These are phyloP conservation scores for Leptomonas pyrrhocoris DNA, from an alignment of 208 protist species.

Conservation along the genomic window DNA sequence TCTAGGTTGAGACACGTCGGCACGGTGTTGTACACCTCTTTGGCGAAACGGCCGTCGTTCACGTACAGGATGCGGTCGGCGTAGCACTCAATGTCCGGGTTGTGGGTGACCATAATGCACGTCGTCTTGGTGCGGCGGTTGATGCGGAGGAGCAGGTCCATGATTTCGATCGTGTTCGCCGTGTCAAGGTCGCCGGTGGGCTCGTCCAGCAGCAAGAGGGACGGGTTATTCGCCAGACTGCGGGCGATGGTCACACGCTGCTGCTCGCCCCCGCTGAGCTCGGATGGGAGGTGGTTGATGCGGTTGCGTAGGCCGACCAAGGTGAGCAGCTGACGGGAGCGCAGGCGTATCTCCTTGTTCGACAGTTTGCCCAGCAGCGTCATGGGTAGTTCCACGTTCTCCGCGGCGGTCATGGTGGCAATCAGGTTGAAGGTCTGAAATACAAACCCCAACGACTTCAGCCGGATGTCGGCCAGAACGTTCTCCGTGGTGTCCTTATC, in stretches of 20 bases:
- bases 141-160: constrained; percentile 96
- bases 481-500: constrained; percentile 67
- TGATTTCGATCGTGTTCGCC: constrained; percentile 95
- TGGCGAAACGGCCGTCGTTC: constrained; percentile 88
- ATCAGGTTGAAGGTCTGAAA: constrained; percentile 99
- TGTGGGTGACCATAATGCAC: constrained; percentile 97
- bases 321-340: constrained; percentile 86
- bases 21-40: constrained; percentile 88
- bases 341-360: constrained; percentile 75
- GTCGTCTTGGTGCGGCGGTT: constrained; percentile 94
- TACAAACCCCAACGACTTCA: constrained; percentile 95
- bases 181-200: constrained; percentile 97
- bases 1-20: constrained; percentile 81
- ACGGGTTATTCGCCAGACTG: constrained; percentile 94
- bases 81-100: constrained; percentile 98
- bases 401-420: constrained; percentile 95
- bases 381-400: constrained; percentile 98
- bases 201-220: constrained; percentile 96
- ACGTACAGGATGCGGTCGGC: constrained; percentile 97
- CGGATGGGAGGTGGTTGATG: constrained; percentile 94
- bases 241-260: constrained; percentile 94
- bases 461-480: constrained; percentile 89
- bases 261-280: constrained; percentile 98
- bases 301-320: constrained; percentile 96
- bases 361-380: constrained; percentile 91